phyloP scores from a whole-genome alignment of 2,329 filamentous ascomycete species.

The Graphium sp. region DNA sequence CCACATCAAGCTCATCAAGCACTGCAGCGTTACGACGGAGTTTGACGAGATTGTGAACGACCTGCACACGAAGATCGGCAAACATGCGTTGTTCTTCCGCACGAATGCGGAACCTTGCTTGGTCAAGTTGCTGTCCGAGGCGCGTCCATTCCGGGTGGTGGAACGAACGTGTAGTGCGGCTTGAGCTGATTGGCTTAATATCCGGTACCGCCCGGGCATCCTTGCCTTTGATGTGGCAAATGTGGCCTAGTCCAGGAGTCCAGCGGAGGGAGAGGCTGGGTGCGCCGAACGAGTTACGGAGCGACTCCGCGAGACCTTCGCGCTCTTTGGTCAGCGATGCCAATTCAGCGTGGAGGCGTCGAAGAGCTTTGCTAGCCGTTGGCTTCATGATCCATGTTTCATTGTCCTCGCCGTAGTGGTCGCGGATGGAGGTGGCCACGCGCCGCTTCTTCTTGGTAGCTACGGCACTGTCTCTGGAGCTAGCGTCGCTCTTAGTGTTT shows the following conservation, averaged over 20 bases:
- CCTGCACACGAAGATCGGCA: slow-evolving; percentile 51
- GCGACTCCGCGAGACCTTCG: slow-evolving; percentile 33
- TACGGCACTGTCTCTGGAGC: no score
- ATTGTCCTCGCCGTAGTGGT: slow-evolving; percentile 42
- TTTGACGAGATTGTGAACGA: slow-evolving; percentile 68
- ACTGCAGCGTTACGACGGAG: slow-evolving; percentile 81
- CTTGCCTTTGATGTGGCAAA: slow-evolving; percentile 78
- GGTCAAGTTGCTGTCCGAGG: slow-evolving; percentile 66
- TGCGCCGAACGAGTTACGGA: slow-evolving; percentile 45
- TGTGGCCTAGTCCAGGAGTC: slow-evolving; percentile 75
- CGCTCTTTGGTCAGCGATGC: slow-evolving; percentile 44
- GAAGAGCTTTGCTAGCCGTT: slow-evolving; percentile 48
- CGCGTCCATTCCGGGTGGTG: slow-evolving; percentile 71
- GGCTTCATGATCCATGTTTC: slow-evolving; percentile 50
- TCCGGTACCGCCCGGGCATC: slow-evolving; percentile 29
- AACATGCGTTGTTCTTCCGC: slow-evolving; percentile 76
- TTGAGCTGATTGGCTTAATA: slow-evolving; percentile 49
- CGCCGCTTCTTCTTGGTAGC: slow-evolving; percentile 27
- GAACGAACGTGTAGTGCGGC: slow-evolving; percentile 72
- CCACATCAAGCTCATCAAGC: slow-evolving; percentile 83
- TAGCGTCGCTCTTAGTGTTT: neutral
- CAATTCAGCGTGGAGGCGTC: slow-evolving; percentile 52
- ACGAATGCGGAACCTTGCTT: slow-evolving; percentile 59
- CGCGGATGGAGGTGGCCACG: slow-evolving; percentile 28
- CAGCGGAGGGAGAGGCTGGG: slow-evolving; percentile 63